These are phyloP conservation scores for Stephania yunnanensis DNA, from an alignment of 164 flowering plant species.

Conservation along the genomic window DNA sequence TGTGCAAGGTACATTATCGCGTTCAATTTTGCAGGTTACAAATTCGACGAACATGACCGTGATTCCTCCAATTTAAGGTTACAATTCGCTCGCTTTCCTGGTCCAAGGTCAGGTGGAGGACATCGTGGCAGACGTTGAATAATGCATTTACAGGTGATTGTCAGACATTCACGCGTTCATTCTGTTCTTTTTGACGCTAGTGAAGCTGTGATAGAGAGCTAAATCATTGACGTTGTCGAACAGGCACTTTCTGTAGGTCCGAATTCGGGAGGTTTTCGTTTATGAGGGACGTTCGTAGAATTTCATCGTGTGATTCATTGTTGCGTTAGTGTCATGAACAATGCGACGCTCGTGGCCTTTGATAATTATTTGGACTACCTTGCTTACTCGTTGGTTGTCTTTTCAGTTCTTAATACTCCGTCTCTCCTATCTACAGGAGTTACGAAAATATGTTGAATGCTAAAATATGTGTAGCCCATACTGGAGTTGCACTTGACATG, in stretches of 20 bases:
- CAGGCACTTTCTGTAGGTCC: slow-evolving; percentile 38
- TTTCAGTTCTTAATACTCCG: background rate
- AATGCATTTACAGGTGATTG: slow-evolving; percentile 48
- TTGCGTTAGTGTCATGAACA: slow-evolving; percentile 5
- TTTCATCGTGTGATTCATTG: slow-evolving; percentile 9
- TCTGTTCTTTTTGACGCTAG: background rate
- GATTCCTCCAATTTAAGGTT: slow-evolving; percentile 68
- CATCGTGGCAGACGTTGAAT: slow-evolving; percentile 72
- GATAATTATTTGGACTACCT: background rate
- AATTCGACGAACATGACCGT: slow-evolving; percentile 82
- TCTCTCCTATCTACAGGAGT: background rate
- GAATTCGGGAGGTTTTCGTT: slow-evolving; percentile 14
- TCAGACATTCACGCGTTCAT: slow-evolving; percentile 17
- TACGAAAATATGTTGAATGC: background rate
- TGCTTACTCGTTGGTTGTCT: background rate
- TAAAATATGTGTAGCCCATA: background rate
- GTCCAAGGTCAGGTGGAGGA: slow-evolving; percentile 91
- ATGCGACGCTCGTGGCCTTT: slow-evolving; percentile 4
- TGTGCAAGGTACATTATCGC: slow-evolving; percentile 40
- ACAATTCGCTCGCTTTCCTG: slow-evolving; percentile 94
- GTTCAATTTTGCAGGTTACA: slow-evolving; percentile 89
- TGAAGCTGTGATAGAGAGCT: background rate
- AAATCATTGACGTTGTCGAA: slow-evolving; percentile 28
- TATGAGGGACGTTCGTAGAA: slow-evolving; percentile 6
- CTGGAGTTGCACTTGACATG: background rate